Conservation (phyloP, 768 basidiomycete species). For the Lentinula detonsa region DNA sequence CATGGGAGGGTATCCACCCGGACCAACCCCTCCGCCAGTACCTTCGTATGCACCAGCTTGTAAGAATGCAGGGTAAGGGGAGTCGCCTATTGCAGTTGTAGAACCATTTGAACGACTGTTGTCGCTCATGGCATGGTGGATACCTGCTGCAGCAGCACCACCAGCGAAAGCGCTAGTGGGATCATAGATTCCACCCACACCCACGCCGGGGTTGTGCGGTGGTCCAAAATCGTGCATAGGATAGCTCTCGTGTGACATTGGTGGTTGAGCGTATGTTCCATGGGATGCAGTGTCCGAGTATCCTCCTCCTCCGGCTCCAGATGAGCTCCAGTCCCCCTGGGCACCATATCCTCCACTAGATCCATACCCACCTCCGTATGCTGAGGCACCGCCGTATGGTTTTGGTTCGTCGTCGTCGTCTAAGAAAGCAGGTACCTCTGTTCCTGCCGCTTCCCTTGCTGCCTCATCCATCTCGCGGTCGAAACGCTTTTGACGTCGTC, state of each 20-base stretch:
- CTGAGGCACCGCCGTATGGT: slow-evolving; percentile 15
- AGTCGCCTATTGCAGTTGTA: slow-evolving; percentile 15
- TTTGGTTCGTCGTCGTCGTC: slow-evolving; percentile 40
- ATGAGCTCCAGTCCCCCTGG: slow-evolving; percentile 6
- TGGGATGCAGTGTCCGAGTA: slow-evolving; percentile 48
- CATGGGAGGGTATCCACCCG: background rate
- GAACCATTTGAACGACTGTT: slow-evolving; percentile 18
- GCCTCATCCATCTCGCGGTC: slow-evolving; percentile 74
- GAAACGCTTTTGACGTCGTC: slow-evolving; percentile 57
- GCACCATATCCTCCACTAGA: background rate
- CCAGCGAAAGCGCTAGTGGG: background rate
- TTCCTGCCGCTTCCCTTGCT: slow-evolving; percentile 51
- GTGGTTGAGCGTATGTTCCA: slow-evolving; percentile 49
- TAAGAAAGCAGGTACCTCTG: slow-evolving; percentile 48
- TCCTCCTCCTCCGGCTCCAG: slow-evolving; percentile 15
- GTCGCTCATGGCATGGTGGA: slow-evolving; percentile 27
- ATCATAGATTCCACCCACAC: slow-evolving; percentile 1
- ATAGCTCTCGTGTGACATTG: slow-evolving; percentile 41
- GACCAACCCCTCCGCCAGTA: slow-evolving; percentile 9
- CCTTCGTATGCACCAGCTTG: background rate
- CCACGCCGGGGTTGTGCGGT: slow-evolving; percentile 4
- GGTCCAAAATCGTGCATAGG: slow-evolving; percentile 40
- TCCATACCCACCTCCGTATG: slow-evolving; percentile 16
- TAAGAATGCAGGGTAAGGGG: slow-evolving; percentile 35
- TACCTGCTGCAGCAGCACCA: slow-evolving; percentile 18